These are phyloP conservation scores for Fraxinus dipetala DNA, from an alignment of 305 asterid genomes.

Conservation along the genomic window DNA sequence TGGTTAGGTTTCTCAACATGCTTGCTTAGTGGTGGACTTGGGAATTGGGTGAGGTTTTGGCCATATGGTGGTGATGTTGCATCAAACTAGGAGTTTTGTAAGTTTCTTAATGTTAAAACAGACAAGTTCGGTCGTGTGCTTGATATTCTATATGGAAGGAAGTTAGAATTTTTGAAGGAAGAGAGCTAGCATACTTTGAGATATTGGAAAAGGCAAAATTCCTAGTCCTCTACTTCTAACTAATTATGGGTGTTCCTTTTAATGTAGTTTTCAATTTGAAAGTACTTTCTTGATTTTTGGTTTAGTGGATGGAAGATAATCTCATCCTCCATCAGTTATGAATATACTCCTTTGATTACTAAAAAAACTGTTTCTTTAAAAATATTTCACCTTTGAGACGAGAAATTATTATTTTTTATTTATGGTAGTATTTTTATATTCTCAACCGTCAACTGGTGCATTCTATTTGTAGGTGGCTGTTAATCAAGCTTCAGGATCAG, in stretches of 20 bases:
- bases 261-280: background rate
- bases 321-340: background rate
- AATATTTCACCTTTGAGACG: background rate
- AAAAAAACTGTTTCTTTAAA: background rate
- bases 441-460: background rate
- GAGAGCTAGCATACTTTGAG: background rate
- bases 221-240: background rate
- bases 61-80: background rate
- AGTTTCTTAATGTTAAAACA: background rate
- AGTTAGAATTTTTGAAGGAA: background rate
- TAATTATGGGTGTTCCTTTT: background rate
- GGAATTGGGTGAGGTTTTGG: background rate
- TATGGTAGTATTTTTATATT: background rate
- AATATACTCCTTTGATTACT: background rate
- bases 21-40: background rate
- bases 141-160: background rate
- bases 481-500: conserved; percentile 65
- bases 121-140: background rate
- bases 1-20: background rate
- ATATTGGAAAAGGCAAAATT: background rate
- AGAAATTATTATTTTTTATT: background rate
- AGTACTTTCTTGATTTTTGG: background rate
- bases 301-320: background rate
- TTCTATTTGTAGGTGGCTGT: conserved; percentile 53
- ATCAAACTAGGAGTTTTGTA: background rate